Evolutionary conservation across 2,329 filamentous ascomycete species (phyloP), one percentile per base, ranked within the genome.

Genomic region (Cercospora zeae-maydis): DNA sequence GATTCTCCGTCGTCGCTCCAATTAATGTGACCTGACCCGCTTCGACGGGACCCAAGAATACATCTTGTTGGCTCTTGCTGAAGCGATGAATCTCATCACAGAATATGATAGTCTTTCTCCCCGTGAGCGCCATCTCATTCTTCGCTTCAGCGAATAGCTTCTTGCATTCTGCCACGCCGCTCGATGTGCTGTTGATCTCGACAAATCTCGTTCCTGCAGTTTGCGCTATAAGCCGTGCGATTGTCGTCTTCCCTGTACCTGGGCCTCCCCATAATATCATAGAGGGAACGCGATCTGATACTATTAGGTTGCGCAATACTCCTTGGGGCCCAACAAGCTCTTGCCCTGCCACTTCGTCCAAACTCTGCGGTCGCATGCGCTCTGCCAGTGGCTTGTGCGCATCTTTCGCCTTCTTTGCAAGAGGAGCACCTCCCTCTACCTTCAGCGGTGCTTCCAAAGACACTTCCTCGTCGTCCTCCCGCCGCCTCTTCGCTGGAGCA

Each of bases 1-100:
- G 95, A 69, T 99, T 99, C 76, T 99, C 95, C 0, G 95, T 99
- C 3, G 95, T 99, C 6, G 95, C 95, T 10, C 93, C 95, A 64
- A 98, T 95, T 31, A 99, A 81, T 0, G 91, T 97, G 67, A 99
- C 88, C 30, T 90, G 90, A 5, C 95, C 95, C 1, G 88, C 88
- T 77, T 99, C 95, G 21, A 98, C 93, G 0, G 93, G 93, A 14
- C 89, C 91, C 1, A 99, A 81, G 70, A 98, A 98, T 0, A 97
- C 90, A 76, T 98, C 95, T 74, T 99, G 95, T 75, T 98, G 95
- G 0, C 88, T 84, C 78, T 96, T 97, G 69, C 85, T 90, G 80
- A 96, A 96, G 30, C 93, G 81, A 77, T 96, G 92, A 53, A 97
- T 95, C 80, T 98, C 95, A 78, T 99, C 95, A 78, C 93, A 97